Evolutionary conservation across 2,329 filamentous ascomycete genomes (phyloP).

Genomic region (Fusarium tuaranense): DNA sequence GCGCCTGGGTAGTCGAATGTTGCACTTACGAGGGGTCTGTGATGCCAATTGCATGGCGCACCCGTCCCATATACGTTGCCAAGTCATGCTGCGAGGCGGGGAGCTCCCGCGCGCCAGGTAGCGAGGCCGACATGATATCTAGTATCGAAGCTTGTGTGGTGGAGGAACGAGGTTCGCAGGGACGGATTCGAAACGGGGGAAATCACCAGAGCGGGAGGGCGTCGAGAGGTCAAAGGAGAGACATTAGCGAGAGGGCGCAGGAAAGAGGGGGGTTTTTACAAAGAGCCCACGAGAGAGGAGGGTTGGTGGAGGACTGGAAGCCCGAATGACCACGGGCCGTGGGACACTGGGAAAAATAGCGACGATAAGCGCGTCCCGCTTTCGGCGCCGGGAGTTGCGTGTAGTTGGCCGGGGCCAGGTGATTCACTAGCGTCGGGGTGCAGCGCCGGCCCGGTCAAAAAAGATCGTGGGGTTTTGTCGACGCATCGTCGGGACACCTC

Average conservation of each 20-base stretch:
- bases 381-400: slow-evolving; percentile 43
- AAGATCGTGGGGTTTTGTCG: slow-evolving; percentile 30
- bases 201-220: neutral
- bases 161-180: slow-evolving; percentile 1
- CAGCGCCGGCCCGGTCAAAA: slow-evolving; percentile 21
- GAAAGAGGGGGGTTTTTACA: slow-evolving; percentile 15
- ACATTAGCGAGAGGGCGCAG: slow-evolving; percentile 16
- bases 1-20: neutral
- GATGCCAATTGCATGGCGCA: slow-evolving; percentile 88
- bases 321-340: slow-evolving; percentile 30
- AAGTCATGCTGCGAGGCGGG: slow-evolving; percentile 94
- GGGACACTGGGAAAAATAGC: slow-evolving; percentile 41
- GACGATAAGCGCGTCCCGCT: slow-evolving; percentile 49
- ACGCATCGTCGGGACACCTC: slow-evolving; percentile 23
- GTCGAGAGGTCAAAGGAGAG: slow-evolving; percentile 13
- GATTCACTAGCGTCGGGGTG: slow-evolving; percentile 7
- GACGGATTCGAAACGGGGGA: slow-evolving; percentile 2
- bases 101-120: slow-evolving; percentile 80
- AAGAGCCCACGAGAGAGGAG: neutral
- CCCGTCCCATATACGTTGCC: slow-evolving; percentile 93
- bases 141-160: slow-evolving; percentile 10
- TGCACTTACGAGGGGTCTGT: slow-evolving; percentile 91
- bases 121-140: slow-evolving; percentile 70
- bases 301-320: slow-evolving; percentile 31
- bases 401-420: slow-evolving; percentile 24